phyloP scores from a whole-genome alignment of 306 rosid genomes.

The Clitoria ternatea region DNA sequence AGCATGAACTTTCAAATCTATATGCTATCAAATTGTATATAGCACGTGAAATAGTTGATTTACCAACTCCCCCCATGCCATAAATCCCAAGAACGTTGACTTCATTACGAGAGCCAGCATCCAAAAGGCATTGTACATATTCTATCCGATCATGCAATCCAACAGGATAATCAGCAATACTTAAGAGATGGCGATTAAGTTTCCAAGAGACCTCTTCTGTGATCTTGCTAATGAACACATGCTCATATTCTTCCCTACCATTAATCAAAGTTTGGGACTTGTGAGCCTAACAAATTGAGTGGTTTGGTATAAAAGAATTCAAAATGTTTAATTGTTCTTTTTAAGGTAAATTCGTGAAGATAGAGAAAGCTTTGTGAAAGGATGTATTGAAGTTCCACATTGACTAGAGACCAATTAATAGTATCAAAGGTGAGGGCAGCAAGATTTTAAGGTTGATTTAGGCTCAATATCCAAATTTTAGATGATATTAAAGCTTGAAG shows the following conservation, averaged over 20 bases:
- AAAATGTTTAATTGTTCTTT: too few species aligned
- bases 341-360: too few species aligned
- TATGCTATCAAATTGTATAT: not conserved
- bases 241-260: not conserved
- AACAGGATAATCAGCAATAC: slow-evolving; percentile 8
- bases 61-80: slow-evolving; percentile 18
- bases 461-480: too few species aligned
- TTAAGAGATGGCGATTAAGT: not conserved
- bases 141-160: not conserved
- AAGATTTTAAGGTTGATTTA: too few species aligned
- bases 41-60: slow-evolving; percentile 9
- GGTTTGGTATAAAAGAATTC: not conserved
- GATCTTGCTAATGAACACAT: not conserved
- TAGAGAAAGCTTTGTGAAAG: too few species aligned
- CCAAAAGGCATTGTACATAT: not conserved
- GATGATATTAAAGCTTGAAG: too few species aligned
- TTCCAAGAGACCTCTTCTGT: not conserved
- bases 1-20: not conserved
- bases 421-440: too few species aligned
- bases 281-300: not conserved
- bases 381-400: too few species aligned
- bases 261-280: not conserved
- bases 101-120: not conserved
- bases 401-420: too few species aligned
- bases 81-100: slow-evolving; percentile 9